Evolutionary conservation across 768 basidiomycete species (phyloP).

Genomic region (Lentinula boryana): DNA sequence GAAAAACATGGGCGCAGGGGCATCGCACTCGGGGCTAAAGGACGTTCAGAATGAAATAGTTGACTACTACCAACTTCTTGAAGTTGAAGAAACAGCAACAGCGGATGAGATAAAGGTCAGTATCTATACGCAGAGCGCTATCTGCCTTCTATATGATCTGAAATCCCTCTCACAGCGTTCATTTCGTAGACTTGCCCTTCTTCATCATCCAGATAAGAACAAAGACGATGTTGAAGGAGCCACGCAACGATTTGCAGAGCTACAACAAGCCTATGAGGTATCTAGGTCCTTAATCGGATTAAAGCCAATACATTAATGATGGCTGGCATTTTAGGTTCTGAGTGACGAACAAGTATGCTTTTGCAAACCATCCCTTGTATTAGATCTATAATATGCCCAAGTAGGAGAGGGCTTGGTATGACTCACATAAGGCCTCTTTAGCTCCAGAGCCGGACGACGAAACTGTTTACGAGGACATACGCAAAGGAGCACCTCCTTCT

Average conservation of each 20-base stretch:
- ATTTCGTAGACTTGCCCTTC: conserved; percentile 77
- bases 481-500: conserved; percentile 56
- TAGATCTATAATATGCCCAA: conserved; percentile 22
- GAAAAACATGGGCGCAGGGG: conserved; percentile 58
- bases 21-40: conserved; percentile 43
- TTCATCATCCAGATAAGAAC: conserved; percentile 82
- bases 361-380: conserved; percentile 7
- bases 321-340: conserved; percentile 52
- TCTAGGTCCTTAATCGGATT: background rate
- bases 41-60: conserved; percentile 18
- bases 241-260: conserved; percentile 76
- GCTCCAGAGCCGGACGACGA: conserved; percentile 79
- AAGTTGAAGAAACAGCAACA: conserved; percentile 76
- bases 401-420: conserved; percentile 98
- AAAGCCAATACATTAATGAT: background rate
- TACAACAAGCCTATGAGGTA: conserved; percentile 97
- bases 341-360: conserved; percentile 86
- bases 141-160: background rate
- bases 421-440: conserved; percentile 81
- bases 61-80: conserved; percentile 82
- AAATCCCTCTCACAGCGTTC: conserved; percentile 47
- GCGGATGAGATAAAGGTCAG: conserved; percentile 83
- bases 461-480: conserved; percentile 80
- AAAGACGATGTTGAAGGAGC: conserved; percentile 76
- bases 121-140: background rate